These are phyloP conservation scores for Penicillium cataractarum DNA, from an alignment of 495 filamentous ascomycete genomes.

Conservation along the genomic window DNA sequence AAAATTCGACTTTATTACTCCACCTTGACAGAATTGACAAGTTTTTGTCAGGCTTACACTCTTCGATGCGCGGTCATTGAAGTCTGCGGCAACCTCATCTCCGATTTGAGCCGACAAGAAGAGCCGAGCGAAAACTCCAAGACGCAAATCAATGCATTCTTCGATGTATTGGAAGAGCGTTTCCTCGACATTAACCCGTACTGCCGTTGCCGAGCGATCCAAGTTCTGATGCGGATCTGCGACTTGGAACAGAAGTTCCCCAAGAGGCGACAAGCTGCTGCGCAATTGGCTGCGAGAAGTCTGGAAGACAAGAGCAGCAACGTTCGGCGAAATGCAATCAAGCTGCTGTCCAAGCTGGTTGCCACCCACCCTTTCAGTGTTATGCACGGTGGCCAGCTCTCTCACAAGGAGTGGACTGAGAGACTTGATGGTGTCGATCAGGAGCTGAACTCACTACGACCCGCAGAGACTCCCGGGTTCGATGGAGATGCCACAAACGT, in stretches of 20 bases:
- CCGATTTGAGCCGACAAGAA: conserved; percentile 86
- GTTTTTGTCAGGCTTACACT: conserved; percentile 75
- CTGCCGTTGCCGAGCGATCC: conserved; percentile 87
- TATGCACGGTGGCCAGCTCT: conserved; percentile 86
- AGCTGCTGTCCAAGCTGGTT: conserved; percentile 82
- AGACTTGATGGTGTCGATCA: conserved; percentile 78
- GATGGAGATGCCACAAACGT: conserved; percentile 62
- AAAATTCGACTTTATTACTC: background rate
- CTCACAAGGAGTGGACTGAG: conserved; percentile 79
- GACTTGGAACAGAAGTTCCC: conserved; percentile 93
- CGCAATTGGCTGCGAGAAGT: conserved; percentile 83
- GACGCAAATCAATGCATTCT: conserved; percentile 92
- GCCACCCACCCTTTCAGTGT: conserved; percentile 92
- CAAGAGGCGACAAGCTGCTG: conserved; percentile 82
- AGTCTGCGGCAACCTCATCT: conserved; percentile 96
- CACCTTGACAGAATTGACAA: conserved; percentile 23
- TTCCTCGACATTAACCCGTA: conserved; percentile 98
- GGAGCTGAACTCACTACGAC: conserved; percentile 80
- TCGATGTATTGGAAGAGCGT: conserved; percentile 92
- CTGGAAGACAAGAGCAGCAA: conserved; percentile 98
- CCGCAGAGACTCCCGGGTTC: conserved; percentile 76
- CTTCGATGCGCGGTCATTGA: conserved; percentile 93
- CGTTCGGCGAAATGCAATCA: conserved; percentile 93
- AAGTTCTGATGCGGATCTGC: conserved; percentile 90
- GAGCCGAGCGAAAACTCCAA: conserved; percentile 90